Base-by-base conservation (phyloP, 768 basidiomycete genomes). In the Crepidotus variabilis region DNA sequence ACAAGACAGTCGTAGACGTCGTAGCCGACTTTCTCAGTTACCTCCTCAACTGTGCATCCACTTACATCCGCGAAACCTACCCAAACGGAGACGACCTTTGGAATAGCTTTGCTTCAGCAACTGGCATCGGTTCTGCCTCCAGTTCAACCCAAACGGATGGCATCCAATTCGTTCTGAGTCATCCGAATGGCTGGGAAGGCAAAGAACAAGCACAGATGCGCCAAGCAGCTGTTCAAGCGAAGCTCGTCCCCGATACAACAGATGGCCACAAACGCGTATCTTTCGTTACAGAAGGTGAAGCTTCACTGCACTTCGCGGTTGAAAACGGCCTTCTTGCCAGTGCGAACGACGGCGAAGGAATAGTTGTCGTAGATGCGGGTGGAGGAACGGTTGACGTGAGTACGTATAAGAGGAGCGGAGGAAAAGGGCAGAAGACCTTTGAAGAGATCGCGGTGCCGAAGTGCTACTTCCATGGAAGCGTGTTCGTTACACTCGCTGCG, bases 151-250 rank as follows among this genome's bases (percentile, higher is more conserved):
- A 43, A 14, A 43, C 39, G 16, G 54, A 39, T 11, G 67, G 63
- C 6, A 73, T 80, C 33, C 75, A 81, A 18, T 82, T 77, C 58
- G 72, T 87, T 2, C 70, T 87, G 9, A 74, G 78, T 0, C 84
- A 86, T 59, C 85, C 85, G 1, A 86, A 86, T 57, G 83, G 82
- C 0, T 87, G 84, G 83, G 83, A 80, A 55, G 80, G 81, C 0
- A 63, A 63, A 0, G 84, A 87, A 56, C 85, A 85, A 59, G 68
- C 65, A 6, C 69, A 77, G 60, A 81, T 87, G 70, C 75, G 84
- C 2, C 59, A 69, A 22, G 84, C 85, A 0, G 82, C 82, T 0
- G 68, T 78, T 2, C 51, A 67, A 14, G 84, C 81, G 0, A 79
- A 81, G 3, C 70, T 87, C n/a, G 67, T 87, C 6, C 67, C 75